These are phyloP conservation scores for Streptanthus diversifolius DNA, from an alignment of 345 rosid species.

Conservation along the genomic window DNA sequence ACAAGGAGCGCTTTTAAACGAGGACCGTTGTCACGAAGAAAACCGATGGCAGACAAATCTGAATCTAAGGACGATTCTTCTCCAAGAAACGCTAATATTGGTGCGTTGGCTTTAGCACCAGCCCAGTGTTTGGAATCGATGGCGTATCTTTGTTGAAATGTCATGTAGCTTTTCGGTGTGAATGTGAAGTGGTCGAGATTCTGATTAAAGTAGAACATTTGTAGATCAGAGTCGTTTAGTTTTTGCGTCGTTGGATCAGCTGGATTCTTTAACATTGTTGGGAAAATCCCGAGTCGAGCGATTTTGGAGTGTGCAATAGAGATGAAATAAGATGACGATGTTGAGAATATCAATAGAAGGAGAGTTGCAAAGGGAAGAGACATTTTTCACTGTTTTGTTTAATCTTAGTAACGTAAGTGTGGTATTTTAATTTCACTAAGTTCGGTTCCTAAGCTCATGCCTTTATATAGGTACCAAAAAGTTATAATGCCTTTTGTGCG, in stretches of 20 bases:
- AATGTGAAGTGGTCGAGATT: slow-evolving; percentile 58
- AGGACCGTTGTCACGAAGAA: slow-evolving; percentile 40
- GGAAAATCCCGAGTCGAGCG: slow-evolving; percentile 3
- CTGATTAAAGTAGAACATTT: slow-evolving; percentile 37
- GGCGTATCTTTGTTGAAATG: slow-evolving; percentile 48
- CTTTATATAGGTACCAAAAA: slow-evolving; percentile 22
- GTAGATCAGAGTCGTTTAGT: slow-evolving; percentile 11
- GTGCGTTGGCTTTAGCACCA: slow-evolving; percentile 43
- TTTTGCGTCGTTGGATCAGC: background rate
- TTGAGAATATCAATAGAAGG: slow-evolving; percentile 10
- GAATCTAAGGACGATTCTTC: slow-evolving; percentile 38
- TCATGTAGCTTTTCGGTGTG: slow-evolving; percentile 46
- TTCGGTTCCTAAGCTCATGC: background rate
- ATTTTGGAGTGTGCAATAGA: slow-evolving; percentile 26
- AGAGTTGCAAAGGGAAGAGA: background rate
- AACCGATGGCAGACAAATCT: slow-evolving; percentile 17
- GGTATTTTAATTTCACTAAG: background rate
- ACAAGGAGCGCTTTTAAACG: slow-evolving; percentile 40
- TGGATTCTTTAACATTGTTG: background rate
- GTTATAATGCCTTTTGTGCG: background rate
- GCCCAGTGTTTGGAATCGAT: slow-evolving; percentile 48
- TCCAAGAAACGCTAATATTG: slow-evolving; percentile 50
- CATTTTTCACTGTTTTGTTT: slow-evolving; percentile 5
- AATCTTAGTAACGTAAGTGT: background rate
- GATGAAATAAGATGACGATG: slow-evolving; percentile 12